These are phyloP conservation scores for Acanthamoeba sp. DNA, from an alignment of 208 protist genomes.

Conservation along the genomic window DNA sequence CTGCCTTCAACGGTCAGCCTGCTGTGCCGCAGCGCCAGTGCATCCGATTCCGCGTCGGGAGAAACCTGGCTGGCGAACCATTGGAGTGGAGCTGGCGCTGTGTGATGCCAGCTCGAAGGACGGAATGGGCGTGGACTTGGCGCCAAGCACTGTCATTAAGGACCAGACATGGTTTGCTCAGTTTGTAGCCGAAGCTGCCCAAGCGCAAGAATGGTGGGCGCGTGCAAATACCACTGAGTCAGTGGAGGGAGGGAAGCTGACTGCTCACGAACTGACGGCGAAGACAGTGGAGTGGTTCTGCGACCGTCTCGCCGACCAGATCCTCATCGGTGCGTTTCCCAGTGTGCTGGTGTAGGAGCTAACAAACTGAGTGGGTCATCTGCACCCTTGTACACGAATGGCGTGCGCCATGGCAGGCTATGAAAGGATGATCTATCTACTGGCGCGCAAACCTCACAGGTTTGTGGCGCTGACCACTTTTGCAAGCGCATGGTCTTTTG, in stretches of 20 bases:
- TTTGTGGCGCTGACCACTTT: too few species aligned
- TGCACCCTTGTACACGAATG: background rate
- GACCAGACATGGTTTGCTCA: background rate
- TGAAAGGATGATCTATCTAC: background rate
- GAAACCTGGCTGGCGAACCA: background rate
- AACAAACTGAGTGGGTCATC: too few species aligned
- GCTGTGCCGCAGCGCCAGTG: background rate
- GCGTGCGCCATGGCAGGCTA: background rate
- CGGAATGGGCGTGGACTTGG: background rate
- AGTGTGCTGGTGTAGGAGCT: background rate
- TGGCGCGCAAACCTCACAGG: background rate
- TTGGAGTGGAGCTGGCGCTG: background rate
- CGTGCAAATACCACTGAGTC: too few species aligned
- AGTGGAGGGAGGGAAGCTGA: too few species aligned
- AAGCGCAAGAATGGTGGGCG: background rate
- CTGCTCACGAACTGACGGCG: background rate
- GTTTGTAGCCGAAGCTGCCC: background rate
- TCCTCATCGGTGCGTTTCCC: background rate
- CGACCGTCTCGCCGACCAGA: background rate
- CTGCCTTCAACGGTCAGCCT: background rate
- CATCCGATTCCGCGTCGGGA: too few species aligned
- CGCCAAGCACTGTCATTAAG: background rate
- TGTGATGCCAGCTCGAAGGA: background rate
- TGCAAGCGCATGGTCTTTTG: too few species aligned
- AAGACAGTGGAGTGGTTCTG: slow-evolving; percentile 15